These are phyloP conservation scores for Sporisorium graminicola DNA, from an alignment of 1,284 basidiomycete species.

Conservation along the genomic window DNA sequence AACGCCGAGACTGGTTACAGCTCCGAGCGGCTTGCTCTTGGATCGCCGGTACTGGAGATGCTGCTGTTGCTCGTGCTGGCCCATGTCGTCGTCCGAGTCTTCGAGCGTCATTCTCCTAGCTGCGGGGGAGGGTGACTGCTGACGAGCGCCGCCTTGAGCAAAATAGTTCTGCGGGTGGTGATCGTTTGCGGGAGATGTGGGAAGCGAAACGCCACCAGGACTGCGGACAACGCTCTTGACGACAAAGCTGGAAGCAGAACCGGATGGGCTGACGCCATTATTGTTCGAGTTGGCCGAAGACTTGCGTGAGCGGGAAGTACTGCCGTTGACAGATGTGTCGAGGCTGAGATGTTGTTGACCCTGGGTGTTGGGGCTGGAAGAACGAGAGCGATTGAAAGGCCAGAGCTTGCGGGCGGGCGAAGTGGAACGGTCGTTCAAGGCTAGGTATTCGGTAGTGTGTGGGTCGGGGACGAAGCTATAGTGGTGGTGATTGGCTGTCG, in stretches of 20 bases:
- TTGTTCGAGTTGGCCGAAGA: slow-evolving; percentile 27
- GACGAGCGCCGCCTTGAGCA: background rate
- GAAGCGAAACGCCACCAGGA: slow-evolving; percentile 56
- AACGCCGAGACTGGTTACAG: slow-evolving; percentile 47
- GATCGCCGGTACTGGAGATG: slow-evolving; percentile 43
- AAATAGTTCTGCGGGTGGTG: slow-evolving; percentile 8
- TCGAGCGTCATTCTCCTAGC: slow-evolving; percentile 38
- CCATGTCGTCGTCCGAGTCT: slow-evolving; percentile 40
- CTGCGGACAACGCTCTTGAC: slow-evolving; percentile 57
- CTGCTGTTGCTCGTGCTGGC: slow-evolving; percentile 9
- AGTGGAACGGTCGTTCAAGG: slow-evolving; percentile 33
- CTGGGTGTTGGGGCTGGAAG: slow-evolving; percentile 44
- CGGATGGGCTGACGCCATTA: slow-evolving; percentile 28
- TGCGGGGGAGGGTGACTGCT: slow-evolving; percentile 24
- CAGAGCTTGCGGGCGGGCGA: slow-evolving; percentile 42
- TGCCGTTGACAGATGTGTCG: slow-evolving; percentile 20
- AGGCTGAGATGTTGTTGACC: slow-evolving; percentile 16
- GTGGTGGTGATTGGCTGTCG: slow-evolving; percentile 15
- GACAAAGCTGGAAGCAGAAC: slow-evolving; percentile 47
- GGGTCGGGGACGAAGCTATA: slow-evolving; percentile 39
- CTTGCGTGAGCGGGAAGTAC: slow-evolving; percentile 32
- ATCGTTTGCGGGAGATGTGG: slow-evolving; percentile 24
- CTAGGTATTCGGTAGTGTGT: slow-evolving; percentile 29
- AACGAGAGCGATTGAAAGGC: slow-evolving; percentile 56
- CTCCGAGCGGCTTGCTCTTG: slow-evolving; percentile 44